Evolutionary conservation across 2,329 filamentous ascomycete genomes (phyloP).

Genomic region (Colletotrichum sp.): DNA sequence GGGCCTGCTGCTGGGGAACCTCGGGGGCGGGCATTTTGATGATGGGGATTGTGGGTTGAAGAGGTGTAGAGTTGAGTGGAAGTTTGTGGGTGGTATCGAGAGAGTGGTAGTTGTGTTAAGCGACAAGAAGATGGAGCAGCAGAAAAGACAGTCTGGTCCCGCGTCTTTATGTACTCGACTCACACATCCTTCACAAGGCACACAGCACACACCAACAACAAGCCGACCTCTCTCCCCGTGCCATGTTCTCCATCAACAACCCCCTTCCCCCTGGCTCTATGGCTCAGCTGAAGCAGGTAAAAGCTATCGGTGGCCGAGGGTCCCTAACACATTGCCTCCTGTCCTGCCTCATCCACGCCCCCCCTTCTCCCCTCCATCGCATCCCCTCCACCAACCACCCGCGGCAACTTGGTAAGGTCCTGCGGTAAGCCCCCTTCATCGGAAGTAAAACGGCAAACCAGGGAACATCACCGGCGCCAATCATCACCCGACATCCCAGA

Average conservation of each 20-base stretch:
- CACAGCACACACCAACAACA: neutral
- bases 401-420: neutral
- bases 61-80: neutral
- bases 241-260: neutral
- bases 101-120: neutral
- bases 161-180: conserved; percentile 15
- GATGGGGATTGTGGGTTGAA: neutral
- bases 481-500: neutral
- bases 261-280: neutral
- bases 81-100: neutral
- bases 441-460: conserved; percentile 7
- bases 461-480: neutral
- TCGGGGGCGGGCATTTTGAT: conserved; percentile 44
- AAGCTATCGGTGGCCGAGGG: conserved; percentile 4
- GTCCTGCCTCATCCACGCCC: neutral
- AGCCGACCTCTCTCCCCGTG: neutral
- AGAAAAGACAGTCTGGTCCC: neutral
- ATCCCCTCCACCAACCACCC: neutral
- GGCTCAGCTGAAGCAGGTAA: neutral
- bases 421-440: neutral
- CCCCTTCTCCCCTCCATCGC: neutral
- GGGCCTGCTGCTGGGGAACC: conserved; percentile 48
- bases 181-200: neutral
- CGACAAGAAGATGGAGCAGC: no score
- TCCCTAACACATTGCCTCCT: neutral